Percentiles rank a stretch among this genome's conserved stretches.
phyloP scores from a whole-genome alignment of 768 basidiomycete species.

The Clathrus columnatus region DNA sequence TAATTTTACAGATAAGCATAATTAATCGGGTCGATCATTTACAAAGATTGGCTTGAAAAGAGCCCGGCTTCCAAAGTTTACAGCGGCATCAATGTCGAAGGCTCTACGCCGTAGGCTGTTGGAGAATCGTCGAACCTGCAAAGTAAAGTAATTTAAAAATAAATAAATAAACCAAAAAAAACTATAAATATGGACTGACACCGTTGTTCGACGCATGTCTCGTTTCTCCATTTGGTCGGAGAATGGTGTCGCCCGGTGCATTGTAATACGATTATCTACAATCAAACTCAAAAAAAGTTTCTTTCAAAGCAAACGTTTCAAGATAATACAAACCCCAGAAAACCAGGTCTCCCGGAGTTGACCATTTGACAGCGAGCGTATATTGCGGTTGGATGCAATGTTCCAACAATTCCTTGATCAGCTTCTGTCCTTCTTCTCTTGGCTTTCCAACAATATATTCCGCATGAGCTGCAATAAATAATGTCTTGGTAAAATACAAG shows the following conservation, averaged over 20 bases:
- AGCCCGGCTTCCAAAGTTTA: not conserved
- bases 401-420: constrained; percentile 15
- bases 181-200: not conserved
- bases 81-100: not conserved
- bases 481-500: constrained; percentile 6
- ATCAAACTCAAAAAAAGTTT: not conserved
- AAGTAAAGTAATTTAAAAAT: not conserved
- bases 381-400: constrained; percentile 16
- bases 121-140: not conserved
- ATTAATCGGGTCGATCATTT: not conserved
- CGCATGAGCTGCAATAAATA: constrained; percentile 16
- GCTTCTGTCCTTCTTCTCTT: constrained; percentile 12
- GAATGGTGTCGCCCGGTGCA: constrained; percentile 16
- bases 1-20: not conserved
- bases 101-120: not conserved
- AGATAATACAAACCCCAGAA: constrained; percentile 11
- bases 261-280: constrained; percentile 11
- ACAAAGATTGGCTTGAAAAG: not conserved
- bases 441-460: constrained; percentile 13
- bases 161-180: not conserved
- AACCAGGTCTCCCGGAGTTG: constrained; percentile 12
- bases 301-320: not conserved
- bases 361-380: constrained; percentile 14
- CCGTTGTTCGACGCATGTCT: constrained; percentile 18
- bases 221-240: constrained; percentile 17